These are phyloP conservation scores for Pseudoscleropodium purum DNA, from an alignment of 225 moss, liverwort and hornwort species.

Conservation along the genomic window DNA sequence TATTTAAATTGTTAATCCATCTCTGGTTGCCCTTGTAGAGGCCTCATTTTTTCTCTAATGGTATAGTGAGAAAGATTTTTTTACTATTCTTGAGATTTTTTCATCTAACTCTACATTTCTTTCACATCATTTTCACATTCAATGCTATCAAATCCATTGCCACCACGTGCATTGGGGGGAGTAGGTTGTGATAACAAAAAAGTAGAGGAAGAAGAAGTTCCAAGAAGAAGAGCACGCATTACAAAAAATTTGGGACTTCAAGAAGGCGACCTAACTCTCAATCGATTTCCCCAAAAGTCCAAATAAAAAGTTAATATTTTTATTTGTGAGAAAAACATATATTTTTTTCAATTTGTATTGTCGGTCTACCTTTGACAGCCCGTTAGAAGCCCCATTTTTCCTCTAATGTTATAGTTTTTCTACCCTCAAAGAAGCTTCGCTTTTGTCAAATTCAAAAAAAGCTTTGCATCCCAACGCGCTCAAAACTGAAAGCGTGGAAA, in stretches of 20 bases:
- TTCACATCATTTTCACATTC: neutral
- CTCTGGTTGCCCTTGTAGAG: too few species aligned
- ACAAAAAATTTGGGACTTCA: neutral
- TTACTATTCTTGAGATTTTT: neutral
- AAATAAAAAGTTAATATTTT: neutral
- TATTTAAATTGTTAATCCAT: too few species aligned
- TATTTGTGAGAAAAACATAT: too few species aligned
- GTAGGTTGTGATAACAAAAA: neutral
- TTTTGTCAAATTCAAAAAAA: neutral
- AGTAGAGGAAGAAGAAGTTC: neutral
- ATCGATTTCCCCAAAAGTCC: neutral
- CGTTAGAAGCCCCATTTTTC: neutral
- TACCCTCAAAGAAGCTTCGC: neutral
- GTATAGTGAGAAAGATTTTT: neutral
- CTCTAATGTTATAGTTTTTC: neutral
- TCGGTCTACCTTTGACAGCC: neutral
- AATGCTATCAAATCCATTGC: neutral
- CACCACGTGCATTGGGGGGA: rapidly evolving
- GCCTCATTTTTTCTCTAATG: too few species aligned
- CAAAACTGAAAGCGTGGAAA: neutral
- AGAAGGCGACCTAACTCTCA: rapidly evolving
- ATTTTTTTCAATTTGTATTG: neutral
- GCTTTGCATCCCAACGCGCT: neutral
- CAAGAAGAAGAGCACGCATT: neutral
- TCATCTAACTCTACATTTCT: rapidly evolving